Evolutionary conservation across 805 yeast species (phyloP).

Genomic region (Sugiyamaella valdiviana): DNA sequence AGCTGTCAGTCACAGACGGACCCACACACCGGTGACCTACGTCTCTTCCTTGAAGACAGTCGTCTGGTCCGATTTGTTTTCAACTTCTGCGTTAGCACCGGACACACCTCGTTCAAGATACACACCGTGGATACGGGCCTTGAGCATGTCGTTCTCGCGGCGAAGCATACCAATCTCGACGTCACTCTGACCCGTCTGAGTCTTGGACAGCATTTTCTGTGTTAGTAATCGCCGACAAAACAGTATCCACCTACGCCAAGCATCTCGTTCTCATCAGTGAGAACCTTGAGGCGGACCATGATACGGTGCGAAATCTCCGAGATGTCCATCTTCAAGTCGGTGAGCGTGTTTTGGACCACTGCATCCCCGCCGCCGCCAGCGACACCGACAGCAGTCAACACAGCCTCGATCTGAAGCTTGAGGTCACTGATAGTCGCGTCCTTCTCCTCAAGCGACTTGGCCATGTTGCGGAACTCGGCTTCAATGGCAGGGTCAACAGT

Average conservation of each 20-base stretch:
- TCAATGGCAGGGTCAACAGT: constrained; percentile 29
- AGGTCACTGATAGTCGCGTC: constrained; percentile 53
- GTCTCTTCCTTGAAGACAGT: neutral
- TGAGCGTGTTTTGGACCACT: constrained; percentile 7
- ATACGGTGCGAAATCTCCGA: constrained; percentile 72
- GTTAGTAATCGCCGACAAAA: constrained; percentile 1
- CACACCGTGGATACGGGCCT: constrained; percentile 20
- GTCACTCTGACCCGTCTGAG: constrained; percentile 66
- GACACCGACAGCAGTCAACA: constrained; percentile 46
- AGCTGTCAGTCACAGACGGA: constrained; percentile 1
- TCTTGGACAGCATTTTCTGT: constrained; percentile 58
- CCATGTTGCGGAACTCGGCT: constrained; percentile 44
- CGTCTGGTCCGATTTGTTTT: neutral
- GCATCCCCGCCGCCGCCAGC: constrained; percentile 10
- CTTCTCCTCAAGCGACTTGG: constrained; percentile 42
- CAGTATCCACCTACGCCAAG: constrained; percentile 32
- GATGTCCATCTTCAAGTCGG: constrained; percentile 45
- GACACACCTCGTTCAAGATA: neutral
- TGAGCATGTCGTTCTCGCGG: constrained; percentile 44
- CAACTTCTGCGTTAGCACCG: constrained; percentile 4
- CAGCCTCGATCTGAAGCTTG: constrained; percentile 55
- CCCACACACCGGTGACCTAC: neutral
- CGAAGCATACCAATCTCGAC: constrained; percentile 60
- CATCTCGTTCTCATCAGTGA: constrained; percentile 64
- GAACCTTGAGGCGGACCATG: constrained; percentile 50